Evolutionary conservation across 257 asterid species (phyloP).

Genomic region (Coffea eugenioides): DNA sequence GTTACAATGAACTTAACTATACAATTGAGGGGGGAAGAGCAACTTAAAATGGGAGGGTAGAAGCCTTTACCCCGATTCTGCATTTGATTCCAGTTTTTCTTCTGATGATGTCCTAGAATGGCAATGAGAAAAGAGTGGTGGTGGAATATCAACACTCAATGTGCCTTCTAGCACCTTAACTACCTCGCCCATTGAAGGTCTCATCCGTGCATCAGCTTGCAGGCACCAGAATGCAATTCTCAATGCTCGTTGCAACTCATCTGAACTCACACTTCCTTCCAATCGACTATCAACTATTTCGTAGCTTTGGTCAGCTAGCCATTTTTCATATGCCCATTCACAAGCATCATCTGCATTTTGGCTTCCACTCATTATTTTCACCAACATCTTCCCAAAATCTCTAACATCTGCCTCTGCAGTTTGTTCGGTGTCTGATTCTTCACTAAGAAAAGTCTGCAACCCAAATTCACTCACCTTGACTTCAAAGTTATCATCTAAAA

Average conservation of each 20-base stretch:
- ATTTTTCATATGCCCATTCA: slow-evolving; percentile 28
- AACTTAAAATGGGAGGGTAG: background rate
- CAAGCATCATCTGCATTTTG: slow-evolving; percentile 30
- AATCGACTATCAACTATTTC: slow-evolving; percentile 27
- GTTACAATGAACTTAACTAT: slow-evolving; percentile 14
- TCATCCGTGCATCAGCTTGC: slow-evolving; percentile 37
- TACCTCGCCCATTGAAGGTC: slow-evolving; percentile 46
- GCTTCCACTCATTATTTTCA: slow-evolving; percentile 31
- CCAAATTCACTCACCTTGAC: slow-evolving; percentile 44
- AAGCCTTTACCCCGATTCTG: background rate
- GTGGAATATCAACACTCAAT: slow-evolving; percentile 33
- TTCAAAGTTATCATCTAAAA: slow-evolving; percentile 37
- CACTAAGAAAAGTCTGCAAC: slow-evolving; percentile 20
- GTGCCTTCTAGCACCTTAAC: slow-evolving; percentile 40
- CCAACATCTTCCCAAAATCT: slow-evolving; percentile 36
- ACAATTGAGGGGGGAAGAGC: background rate
- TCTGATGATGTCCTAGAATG: slow-evolving; percentile 13
- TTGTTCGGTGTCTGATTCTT: slow-evolving; percentile 11
- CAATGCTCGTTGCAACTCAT: slow-evolving; percentile 36
- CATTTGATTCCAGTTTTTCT: slow-evolving; percentile 4
- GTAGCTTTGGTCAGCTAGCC: slow-evolving; percentile 22
- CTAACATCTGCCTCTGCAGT: slow-evolving; percentile 34
- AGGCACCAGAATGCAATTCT: slow-evolving; percentile 46
- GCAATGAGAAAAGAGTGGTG: slow-evolving; percentile 22
- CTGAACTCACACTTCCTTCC: slow-evolving; percentile 19